Evolutionary conservation across 768 basidiomycete genomes (phyloP), one percentile per base, ranked within the genome.

Genomic region (Xerocomellus intermedius): DNA sequence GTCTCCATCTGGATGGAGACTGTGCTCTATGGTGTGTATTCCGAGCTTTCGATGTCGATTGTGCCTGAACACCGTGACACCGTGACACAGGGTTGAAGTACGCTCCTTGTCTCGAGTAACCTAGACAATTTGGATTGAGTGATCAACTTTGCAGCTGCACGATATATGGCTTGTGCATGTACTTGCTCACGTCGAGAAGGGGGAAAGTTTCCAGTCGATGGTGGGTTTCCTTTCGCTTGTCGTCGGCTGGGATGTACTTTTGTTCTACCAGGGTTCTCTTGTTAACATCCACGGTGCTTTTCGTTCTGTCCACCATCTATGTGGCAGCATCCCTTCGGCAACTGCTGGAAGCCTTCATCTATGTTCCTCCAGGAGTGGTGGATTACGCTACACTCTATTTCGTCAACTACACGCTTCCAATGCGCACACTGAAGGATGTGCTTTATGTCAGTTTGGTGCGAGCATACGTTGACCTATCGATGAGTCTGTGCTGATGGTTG

Each of bases 1-100:
- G 19, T 62, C 1, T 45, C 56, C 42, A 62, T 58, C 30, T 62
- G 61, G 61, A 54, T 58, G 41, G 61, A 42, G 9, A 62, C 61
- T 12, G 2, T 62, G 19, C 61, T 62, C 10, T 62, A 62, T 49
- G 61, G 61, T 62, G 38, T 12, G 60, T 38, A 12, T 30, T n/a
- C 8, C 8, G 10, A 42, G 21, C 24, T 1, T 32, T 32, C 3
- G 4, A 1, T 35, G 7, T 50, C 7, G 33, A 37, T 14, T 19
- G 3, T 28, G 12, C 21, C 33, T 59, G 19, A 54, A 50, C 5
- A 8, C 4, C 5, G 35, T 36, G 35, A 36, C 35, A 21, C 33
- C 32, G 24, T 3, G 17, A 17, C 2, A 2, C n/a, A 60, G 54
- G 59, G 17, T 14, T 49, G n/a, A 60, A 60, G 59, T 60, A 48